phyloP scores from a whole-genome alignment of 1,139 yeast genomes.

The Lodderomyces pseudojiufengensis region DNA sequence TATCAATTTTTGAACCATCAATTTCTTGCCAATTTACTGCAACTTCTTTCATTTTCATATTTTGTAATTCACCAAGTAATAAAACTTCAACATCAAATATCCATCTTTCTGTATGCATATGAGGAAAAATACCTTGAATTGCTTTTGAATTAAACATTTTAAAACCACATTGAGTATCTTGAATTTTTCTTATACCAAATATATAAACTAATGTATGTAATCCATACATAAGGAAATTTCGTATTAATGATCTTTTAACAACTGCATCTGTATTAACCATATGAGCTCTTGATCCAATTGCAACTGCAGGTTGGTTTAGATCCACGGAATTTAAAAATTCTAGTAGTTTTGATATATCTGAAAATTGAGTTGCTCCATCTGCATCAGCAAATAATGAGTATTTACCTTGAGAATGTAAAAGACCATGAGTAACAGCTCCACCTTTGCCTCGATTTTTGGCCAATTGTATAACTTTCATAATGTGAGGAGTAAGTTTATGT shows the following conservation, averaged over 20 bases:
- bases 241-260: conserved; percentile 80
- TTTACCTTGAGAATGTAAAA: conserved; percentile 70
- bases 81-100: conserved; percentile 93
- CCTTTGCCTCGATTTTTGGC: conserved; percentile 88
- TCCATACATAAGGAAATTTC: conserved; percentile 92
- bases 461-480: conserved; percentile 65
- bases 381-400: conserved; percentile 91
- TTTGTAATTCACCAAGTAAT: conserved; percentile 71
- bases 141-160: conserved; percentile 80
- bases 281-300: conserved; percentile 93
- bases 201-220: conserved; percentile 80
- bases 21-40: conserved; percentile 97
- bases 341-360: conserved; percentile 59
- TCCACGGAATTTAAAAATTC: conserved; percentile 28
- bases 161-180: conserved; percentile 97
- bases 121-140: conserved; percentile 67
- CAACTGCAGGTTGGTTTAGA: conserved; percentile 49
- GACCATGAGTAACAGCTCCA: conserved; percentile 95
- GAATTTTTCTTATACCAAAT: conserved; percentile 82
- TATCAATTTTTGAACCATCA: conserved; percentile 88
- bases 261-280: conserved; percentile 97
- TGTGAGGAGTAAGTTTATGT: conserved; percentile 51
- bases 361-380: conserved; percentile 89
- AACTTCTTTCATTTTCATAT: conserved; percentile 65
- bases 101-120: conserved; percentile 97